These are phyloP conservation scores for Phialophora verrucosa DNA, from an alignment of 2,329 filamentous ascomycete species.

Conservation along the genomic window DNA sequence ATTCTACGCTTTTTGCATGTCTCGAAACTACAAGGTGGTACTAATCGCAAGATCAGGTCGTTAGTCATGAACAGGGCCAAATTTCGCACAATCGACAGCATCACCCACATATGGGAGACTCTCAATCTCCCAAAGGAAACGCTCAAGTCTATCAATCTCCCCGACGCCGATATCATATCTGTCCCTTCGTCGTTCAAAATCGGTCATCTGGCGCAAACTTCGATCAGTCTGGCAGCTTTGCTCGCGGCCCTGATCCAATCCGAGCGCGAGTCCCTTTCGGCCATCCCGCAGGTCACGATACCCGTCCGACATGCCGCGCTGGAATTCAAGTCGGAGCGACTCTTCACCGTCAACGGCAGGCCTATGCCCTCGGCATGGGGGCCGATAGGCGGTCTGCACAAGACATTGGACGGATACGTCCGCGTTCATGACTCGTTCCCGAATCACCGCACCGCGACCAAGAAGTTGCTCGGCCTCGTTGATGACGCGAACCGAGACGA, in stretches of 20 bases:
- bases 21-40: not conserved
- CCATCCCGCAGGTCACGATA: slow-evolving; percentile 51
- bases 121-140: slow-evolving; percentile 33
- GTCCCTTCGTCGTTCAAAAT: slow-evolving; percentile 62
- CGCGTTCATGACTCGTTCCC: slow-evolving; percentile 62
- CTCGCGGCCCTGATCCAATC: slow-evolving; percentile 56
- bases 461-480: slow-evolving; percentile 52
- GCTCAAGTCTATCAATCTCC: slow-evolving; percentile 17
- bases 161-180: slow-evolving; percentile 5
- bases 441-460: slow-evolving; percentile 55
- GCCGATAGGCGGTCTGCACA: slow-evolving; percentile 59
- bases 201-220: slow-evolving; percentile 58
- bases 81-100: slow-evolving; percentile 19
- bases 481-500: slow-evolving; percentile 46
- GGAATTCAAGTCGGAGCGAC: slow-evolving; percentile 61
- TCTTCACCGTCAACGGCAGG: slow-evolving; percentile 55
- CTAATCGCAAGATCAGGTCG: not conserved
- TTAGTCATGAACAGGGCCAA: slow-evolving; percentile 2
- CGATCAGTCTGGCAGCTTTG: slow-evolving; percentile 59
- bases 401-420: slow-evolving; percentile 58
- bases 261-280: slow-evolving; percentile 38
- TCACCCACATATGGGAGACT: slow-evolving; percentile 36
- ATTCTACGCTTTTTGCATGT: not conserved
- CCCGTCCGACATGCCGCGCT: slow-evolving; percentile 54
- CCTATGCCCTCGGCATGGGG: slow-evolving; percentile 47